A percentile compares a stretch with the other conserved stretches of the same genome.
phyloP scores from a whole-genome alignment of 2,329 filamentous ascomycete species.

The Beauveria pseudobassiana region DNA sequence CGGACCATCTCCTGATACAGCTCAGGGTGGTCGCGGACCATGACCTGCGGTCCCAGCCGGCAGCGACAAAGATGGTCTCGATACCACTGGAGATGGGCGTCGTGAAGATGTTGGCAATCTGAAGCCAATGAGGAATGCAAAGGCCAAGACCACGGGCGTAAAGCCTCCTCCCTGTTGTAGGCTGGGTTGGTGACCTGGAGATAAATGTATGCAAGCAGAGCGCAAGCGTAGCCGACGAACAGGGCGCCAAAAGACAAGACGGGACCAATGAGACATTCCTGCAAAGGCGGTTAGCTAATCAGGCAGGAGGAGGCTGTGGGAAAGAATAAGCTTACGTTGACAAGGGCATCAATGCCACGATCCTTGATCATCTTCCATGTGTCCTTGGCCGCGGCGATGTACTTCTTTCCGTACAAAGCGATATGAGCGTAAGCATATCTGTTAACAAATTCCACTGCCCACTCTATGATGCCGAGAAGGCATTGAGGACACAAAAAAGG shows the following conservation, averaged over 20 bases:
- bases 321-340: conserved; percentile 47
- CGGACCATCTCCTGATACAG: conserved; percentile 71
- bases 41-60: conserved; percentile 61
- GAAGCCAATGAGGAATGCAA: conserved; percentile 85
- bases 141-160: conserved; percentile 73
- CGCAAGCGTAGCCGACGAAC: conserved; percentile 77
- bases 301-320: too few species aligned
- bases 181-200: conserved; percentile 70
- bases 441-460: conserved; percentile 84
- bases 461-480: conserved; percentile 69
- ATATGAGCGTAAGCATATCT: conserved; percentile 91
- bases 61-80: conserved; percentile 83
- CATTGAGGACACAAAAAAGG: conserved; percentile 74
- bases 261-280: conserved; percentile 71
- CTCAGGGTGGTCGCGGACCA: conserved; percentile 75
- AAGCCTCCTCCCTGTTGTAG: conserved; percentile 65
- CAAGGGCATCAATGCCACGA: conserved; percentile 80
- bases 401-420: conserved; percentile 83
- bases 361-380: conserved; percentile 90
- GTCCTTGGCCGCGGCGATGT: conserved; percentile 78
- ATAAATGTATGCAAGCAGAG: conserved; percentile 80
- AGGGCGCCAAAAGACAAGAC: conserved; percentile 70
- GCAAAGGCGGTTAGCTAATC: conserved; percentile 12
- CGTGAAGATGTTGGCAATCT: conserved; percentile 84
- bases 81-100: conserved; percentile 83